A percentile compares a stretch with the other conserved stretches of the same genome.
These are phyloP conservation scores for Tubosaeta brunneosetosa DNA, from an alignment of 768 basidiomycete species.

Conservation along the genomic window DNA sequence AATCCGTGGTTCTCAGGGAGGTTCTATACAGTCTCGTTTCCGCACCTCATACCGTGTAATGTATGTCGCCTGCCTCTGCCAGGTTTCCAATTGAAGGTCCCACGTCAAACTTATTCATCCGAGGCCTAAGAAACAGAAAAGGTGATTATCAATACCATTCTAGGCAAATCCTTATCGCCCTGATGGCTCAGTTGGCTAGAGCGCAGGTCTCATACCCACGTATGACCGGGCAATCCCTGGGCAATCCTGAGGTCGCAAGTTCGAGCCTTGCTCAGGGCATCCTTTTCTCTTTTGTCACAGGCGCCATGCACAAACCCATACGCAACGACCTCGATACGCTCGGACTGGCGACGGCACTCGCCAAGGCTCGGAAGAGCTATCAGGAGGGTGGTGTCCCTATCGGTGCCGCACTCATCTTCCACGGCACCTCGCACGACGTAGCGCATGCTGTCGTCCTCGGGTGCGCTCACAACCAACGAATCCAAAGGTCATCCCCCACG, in stretches of 20 bases:
- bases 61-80: no score
- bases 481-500: conserved; percentile 41
- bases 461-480: conserved; percentile 40
- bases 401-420: conserved; percentile 45
- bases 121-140: no score
- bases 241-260: conserved; percentile 59
- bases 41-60: no score
- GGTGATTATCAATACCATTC: background rate
- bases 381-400: conserved; percentile 60
- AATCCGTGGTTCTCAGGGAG: conserved; percentile 86
- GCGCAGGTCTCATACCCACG: conserved; percentile 48
- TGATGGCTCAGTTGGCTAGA: conserved; percentile 52
- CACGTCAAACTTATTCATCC: no score
- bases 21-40: no score
- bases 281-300: conserved; percentile 1
- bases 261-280: conserved; percentile 56
- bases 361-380: conserved; percentile 44
- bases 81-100: no score
- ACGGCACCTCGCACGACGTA: conserved; percentile 10
- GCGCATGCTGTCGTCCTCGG: conserved; percentile 32
- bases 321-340: conserved; percentile 23
- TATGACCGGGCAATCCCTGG: conserved; percentile 29
- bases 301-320: no score
- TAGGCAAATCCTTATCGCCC: conserved; percentile 28
- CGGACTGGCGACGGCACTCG: conserved; percentile 31